A percentile compares a stretch with the other conserved stretches of the same genome.
Evolutionary conservation across 352 stramenopile species (phyloP).

Genomic region (Globisporangium spinosum): DNA sequence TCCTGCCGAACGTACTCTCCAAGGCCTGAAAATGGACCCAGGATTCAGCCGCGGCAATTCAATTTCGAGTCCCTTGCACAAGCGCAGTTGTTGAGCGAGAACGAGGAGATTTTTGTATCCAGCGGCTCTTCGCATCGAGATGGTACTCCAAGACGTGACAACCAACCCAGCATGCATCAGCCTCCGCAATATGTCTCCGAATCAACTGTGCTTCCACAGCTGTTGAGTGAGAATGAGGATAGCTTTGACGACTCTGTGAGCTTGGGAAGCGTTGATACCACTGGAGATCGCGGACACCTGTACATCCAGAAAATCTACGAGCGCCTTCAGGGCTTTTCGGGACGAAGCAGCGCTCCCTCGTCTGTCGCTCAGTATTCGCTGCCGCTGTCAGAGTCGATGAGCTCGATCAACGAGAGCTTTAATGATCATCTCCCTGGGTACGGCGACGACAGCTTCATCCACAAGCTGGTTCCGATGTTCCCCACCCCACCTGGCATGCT

Average conservation of each 20-base stretch:
- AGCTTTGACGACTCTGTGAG: slow-evolving; percentile 16
- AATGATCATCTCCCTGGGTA: slow-evolving; percentile 16
- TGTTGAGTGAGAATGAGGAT: slow-evolving; percentile 3
- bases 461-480: slow-evolving; percentile 66
- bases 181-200: neutral
- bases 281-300: neutral
- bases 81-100: no score
- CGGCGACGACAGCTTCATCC: slow-evolving; percentile 45
- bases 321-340: slow-evolving; percentile 11
- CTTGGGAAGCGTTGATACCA: neutral
- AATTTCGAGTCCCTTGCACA: no score
- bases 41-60: no score
- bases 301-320: slow-evolving; percentile 28
- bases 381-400: slow-evolving; percentile 54
- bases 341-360: slow-evolving; percentile 17
- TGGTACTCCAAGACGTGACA: neutral
- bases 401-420: slow-evolving; percentile 55
- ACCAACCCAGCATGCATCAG: neutral
- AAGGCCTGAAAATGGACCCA: neutral
- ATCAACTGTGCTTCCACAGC: neutral
- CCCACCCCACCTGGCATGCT: slow-evolving; percentile 14
- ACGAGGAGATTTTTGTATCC: neutral
- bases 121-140: neutral
- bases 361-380: slow-evolving; percentile 48
- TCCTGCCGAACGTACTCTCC: neutral